Evolutionary conservation across 1,284 basidiomycete genomes (phyloP).

Genomic region (Cutaneotrichosporon mucoides): DNA sequence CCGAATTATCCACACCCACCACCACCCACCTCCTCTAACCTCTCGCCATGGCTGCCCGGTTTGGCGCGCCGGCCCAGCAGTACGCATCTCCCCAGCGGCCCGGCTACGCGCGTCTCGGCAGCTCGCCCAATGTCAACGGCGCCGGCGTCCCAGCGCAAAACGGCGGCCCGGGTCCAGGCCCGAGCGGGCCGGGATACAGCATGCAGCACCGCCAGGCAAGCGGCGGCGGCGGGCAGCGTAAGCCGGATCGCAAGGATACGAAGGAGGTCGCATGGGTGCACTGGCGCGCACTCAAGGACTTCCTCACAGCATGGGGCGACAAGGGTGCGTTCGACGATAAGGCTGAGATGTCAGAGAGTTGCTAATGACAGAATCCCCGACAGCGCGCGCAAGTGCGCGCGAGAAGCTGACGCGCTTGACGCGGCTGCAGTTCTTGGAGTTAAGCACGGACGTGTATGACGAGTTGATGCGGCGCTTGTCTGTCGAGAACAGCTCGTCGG

Average conservation of each 20-base stretch:
- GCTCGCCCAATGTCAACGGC: background rate
- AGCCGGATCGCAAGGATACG: slow-evolving; percentile 15
- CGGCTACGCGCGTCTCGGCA: slow-evolving; percentile 7
- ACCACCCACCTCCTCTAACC: background rate
- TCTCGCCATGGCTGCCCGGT: slow-evolving; percentile 13
- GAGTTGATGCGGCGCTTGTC: slow-evolving; percentile 75
- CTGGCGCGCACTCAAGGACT: slow-evolving; percentile 45
- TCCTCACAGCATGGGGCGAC: slow-evolving; percentile 42
- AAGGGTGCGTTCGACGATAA: slow-evolving; percentile 34
- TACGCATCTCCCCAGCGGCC: background rate
- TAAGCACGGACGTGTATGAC: slow-evolving; percentile 92
- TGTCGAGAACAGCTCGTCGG: slow-evolving; percentile 60
- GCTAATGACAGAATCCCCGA: slow-evolving; percentile 56
- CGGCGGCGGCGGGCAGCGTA: background rate
- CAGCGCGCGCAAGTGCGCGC: slow-evolving; percentile 76
- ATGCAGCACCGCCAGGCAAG: background rate
- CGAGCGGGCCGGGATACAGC: background rate
- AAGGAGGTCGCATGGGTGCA: slow-evolving; percentile 46
- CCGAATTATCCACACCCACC: background rate
- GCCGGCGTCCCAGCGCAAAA: background rate
- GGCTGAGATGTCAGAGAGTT: background rate
- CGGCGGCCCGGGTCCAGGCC: background rate
- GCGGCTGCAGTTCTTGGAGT: slow-evolving; percentile 84
- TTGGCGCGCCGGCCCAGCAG: background rate
- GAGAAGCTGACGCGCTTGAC: slow-evolving; percentile 87